Evolutionary conservation across 78 protist species (phyloP), one percentile per base, ranked within the genome.

Genomic region (Dictyostelium intermedium): DNA sequence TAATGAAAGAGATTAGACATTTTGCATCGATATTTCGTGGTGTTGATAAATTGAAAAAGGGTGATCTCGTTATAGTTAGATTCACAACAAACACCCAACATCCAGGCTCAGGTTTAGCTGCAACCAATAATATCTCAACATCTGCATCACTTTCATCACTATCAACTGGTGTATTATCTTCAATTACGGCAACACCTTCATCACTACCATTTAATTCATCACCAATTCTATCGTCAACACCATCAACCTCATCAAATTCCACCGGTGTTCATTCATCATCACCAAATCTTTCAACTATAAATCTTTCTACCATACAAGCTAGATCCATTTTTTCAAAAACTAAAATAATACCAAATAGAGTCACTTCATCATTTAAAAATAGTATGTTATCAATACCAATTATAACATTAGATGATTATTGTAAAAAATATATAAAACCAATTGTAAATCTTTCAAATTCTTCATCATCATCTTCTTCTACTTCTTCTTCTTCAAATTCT

Each of bases 11-110:
- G 16, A 69, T 89, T 18, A 83, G 94, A 63, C 45, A 84, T 41
- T 81, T 80, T 50, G 81, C 94, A 30, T 89, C 94, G 14, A 34
- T 89, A 18, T 63, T 89, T 30, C 43, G 94, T 18, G 94, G 94
- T 69, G 94, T 89, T 4, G 94, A 89, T 74, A 89, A 89, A 56
- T 32, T 81, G 35, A 89, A 80, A 81, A 56, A 66, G 6, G 94
- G 94, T 34, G 94, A 89, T 30, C 34, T 89, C 0, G 50, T 89
- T 1, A 45, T 89, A 6, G 94, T 89, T 16, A 27, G 78, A 11
- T 89, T 89, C 56, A 83, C 50, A 2, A 18, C 27, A n/a, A 23
- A 77, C 27, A 83, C 72, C 5, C 43, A 72, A 34, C 45, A 34
- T 13, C 25, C 39, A 27, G 39, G 39, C 3, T 66, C 74, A 11